A percentile compares a stretch with the other conserved stretches of the same genome.
These are phyloP conservation scores for Leishmania guyanensis DNA, from an alignment of 208 protist genomes.

Conservation along the genomic window DNA sequence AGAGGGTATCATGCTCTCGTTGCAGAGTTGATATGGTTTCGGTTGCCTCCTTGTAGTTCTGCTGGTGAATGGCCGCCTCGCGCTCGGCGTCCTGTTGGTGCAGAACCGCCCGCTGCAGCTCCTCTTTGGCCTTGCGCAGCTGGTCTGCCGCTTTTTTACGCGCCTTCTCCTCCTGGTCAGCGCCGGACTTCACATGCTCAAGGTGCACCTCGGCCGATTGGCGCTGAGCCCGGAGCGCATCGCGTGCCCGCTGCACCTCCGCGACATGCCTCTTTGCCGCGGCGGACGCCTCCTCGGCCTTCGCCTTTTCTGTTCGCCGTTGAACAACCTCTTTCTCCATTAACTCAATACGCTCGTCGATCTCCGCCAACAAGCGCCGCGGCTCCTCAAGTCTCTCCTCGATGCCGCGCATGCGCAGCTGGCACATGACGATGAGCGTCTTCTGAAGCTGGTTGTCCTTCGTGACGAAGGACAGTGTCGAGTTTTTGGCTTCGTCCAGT, in stretches of 20 bases:
- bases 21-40: constrained; percentile 40
- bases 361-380: constrained; percentile 58
- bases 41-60: constrained; percentile 80
- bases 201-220: constrained; percentile 70
- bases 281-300: constrained; percentile 53
- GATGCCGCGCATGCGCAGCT: constrained; percentile 82
- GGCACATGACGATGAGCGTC: constrained; percentile 90
- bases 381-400: constrained; percentile 82
- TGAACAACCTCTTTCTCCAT: constrained; percentile 61
- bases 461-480: constrained; percentile 93
- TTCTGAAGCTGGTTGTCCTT: constrained; percentile 94
- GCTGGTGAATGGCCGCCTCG: constrained; percentile 79
- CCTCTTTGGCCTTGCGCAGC: constrained; percentile 86
- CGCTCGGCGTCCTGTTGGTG: constrained; percentile 87
- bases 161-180: constrained; percentile 62
- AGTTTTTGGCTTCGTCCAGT: constrained; percentile 94
- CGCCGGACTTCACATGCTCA: constrained; percentile 74
- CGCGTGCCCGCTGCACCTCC: constrained; percentile 59
- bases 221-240: constrained; percentile 58
- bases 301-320: constrained; percentile 39
- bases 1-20: constrained; percentile 67
- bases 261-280: constrained; percentile 72
- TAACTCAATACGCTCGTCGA: constrained; percentile 63
- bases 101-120: constrained; percentile 68
- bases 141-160: constrained; percentile 76